These are phyloP conservation scores for Coniochaeta hoffmannii DNA, from an alignment of 2,329 filamentous ascomycete species.

Conservation along the genomic window DNA sequence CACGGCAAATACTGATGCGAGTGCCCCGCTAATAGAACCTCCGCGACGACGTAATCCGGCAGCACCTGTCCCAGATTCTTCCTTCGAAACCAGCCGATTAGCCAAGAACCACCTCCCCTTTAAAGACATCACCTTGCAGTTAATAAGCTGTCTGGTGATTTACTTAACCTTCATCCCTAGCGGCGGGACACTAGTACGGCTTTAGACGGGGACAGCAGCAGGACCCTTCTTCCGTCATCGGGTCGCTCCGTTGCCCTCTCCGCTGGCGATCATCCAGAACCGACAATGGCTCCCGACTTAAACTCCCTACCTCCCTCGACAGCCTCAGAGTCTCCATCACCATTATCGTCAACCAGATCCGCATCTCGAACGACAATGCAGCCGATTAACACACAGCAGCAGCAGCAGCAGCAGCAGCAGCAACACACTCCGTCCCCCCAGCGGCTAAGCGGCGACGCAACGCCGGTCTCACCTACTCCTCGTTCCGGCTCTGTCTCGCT, in stretches of 20 bases:
- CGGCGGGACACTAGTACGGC: not conserved
- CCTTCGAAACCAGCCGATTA: not conserved
- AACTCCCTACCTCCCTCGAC: conserved; percentile 50
- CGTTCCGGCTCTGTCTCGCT: conserved; percentile 63
- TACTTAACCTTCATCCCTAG: not conserved
- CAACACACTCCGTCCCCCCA: conserved; percentile 17
- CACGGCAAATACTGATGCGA: no score
- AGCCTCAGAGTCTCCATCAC: conserved; percentile 22
- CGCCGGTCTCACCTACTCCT: conserved; percentile 47
- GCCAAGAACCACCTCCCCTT: no score
- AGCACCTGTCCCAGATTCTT: not conserved
- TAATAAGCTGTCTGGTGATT: not conserved
- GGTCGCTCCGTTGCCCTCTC: not conserved
- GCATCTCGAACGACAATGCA: conserved; percentile 28
- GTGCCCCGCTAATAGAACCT: no score
- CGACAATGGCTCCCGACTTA: conserved; percentile 45
- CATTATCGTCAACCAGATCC: conserved; percentile 1
- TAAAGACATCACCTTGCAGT: not conserved
- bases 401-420: no score
- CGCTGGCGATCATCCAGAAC: not conserved
- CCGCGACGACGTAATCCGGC: no score
- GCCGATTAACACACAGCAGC: conserved; percentile 17
- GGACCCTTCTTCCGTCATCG: conserved; percentile 6
- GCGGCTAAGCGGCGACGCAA: conserved; percentile 31
- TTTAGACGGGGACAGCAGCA: not conserved